Conservation (phyloP, 768 basidiomycete species). For the Tephrocybe sp. region DNA sequence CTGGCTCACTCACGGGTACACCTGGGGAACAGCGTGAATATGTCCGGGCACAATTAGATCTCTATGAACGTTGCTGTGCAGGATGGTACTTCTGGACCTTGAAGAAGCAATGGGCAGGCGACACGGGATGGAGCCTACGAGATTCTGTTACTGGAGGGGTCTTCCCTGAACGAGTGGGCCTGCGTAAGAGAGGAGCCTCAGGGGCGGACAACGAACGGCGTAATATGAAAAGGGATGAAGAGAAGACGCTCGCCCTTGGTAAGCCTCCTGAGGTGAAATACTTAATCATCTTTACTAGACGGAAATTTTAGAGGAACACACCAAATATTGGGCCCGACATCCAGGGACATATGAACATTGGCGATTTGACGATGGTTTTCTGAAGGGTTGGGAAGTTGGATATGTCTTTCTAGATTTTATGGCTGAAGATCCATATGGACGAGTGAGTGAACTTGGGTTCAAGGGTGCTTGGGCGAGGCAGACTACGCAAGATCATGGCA, state of each 20-base stretch:
- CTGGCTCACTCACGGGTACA: conserved; percentile 44
- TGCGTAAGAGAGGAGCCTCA: conserved; percentile 26
- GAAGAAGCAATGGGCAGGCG: conserved; percentile 63
- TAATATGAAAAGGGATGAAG: conserved; percentile 21
- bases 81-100: conserved; percentile 89
- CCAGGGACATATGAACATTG: conserved; percentile 62
- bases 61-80: conserved; percentile 61
- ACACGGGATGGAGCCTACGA: conserved; percentile 72
- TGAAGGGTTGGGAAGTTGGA: conserved; percentile 71
- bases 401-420: conserved; percentile 46
- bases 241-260: conserved; percentile 32
- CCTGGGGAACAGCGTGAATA: conserved; percentile 42
- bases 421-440: conserved; percentile 14
- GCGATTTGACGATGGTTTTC: conserved; percentile 65
- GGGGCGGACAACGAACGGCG: conserved; percentile 18
- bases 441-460: conserved; percentile 62
- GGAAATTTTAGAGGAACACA: conserved; percentile 31
- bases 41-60: conserved; percentile 58
- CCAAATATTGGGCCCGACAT: conserved; percentile 42
- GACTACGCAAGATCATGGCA: conserved; percentile 42
- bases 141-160: conserved; percentile 63
- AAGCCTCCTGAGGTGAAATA: background rate
- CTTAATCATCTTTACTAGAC: conserved; percentile 8
- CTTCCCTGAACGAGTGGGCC: conserved; percentile 52
- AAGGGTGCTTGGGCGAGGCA: conserved; percentile 53